phyloP scores from a whole-genome alignment of 1,139 yeast species.

The Zygosaccharomyces sapae region DNA sequence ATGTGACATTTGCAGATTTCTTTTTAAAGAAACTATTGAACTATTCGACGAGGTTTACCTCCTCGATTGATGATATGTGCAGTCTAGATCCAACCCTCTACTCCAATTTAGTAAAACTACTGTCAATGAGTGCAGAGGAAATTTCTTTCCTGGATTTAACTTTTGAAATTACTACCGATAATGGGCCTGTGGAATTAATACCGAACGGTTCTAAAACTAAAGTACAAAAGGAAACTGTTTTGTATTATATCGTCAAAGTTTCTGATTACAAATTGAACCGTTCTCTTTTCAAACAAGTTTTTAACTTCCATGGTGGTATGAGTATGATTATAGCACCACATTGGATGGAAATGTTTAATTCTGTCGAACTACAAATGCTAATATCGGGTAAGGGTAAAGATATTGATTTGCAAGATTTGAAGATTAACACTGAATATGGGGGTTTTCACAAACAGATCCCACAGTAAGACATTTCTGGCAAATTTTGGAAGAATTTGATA shows the following conservation, averaged over 20 bases:
- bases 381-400: slow-evolving; percentile 77
- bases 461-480: slow-evolving; percentile 71
- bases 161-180: slow-evolving; percentile 49
- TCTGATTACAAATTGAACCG: slow-evolving; percentile 77
- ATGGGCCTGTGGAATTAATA: slow-evolving; percentile 49
- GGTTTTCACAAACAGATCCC: slow-evolving; percentile 52
- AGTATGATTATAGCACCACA: slow-evolving; percentile 60
- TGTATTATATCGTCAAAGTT: slow-evolving; percentile 71
- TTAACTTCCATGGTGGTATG: slow-evolving; percentile 67
- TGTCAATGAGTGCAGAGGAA: slow-evolving; percentile 54
- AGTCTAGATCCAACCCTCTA: slow-evolving; percentile 69
- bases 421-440: slow-evolving; percentile 57
- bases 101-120: slow-evolving; percentile 57
- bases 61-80: slow-evolving; percentile 73
- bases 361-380: slow-evolving; percentile 75
- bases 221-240: slow-evolving; percentile 59
- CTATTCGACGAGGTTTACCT: slow-evolving; percentile 28
- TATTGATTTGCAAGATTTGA: slow-evolving; percentile 68
- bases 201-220: slow-evolving; percentile 53
- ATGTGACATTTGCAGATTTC: slow-evolving; percentile 81
- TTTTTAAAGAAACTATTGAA: slow-evolving; percentile 65
- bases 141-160: slow-evolving; percentile 56
- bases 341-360: slow-evolving; percentile 83
- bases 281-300: slow-evolving; percentile 55
- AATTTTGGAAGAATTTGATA: slow-evolving; percentile 61